Base-by-base conservation (phyloP, 352 stramenopile species). In the Globisporangium cystogenes region DNA sequence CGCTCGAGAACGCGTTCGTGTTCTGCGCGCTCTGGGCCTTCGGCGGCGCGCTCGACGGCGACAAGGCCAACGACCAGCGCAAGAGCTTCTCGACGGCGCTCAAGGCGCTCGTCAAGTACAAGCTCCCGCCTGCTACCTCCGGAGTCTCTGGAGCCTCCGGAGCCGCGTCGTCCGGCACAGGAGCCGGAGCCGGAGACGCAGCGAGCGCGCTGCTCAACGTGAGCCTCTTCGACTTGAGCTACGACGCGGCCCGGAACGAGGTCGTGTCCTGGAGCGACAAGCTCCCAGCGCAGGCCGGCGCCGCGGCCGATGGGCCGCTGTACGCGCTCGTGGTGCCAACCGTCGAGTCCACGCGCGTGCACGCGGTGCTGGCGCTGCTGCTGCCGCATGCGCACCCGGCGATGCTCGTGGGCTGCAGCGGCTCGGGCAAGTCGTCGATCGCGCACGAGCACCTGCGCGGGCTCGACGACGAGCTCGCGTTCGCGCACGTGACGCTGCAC, bases 21-120 rank as follows among this genome's bases (percentile, higher is more conserved):
- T 98, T 98, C 65, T 97, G 86, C 51, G 78, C 86, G 12, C 74
- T 98, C 55, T 99, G 96, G 96, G 95, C 96, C 2, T 98, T 99
- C 65, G 95, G 95, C 18, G 96, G 96, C 48, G 74, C 87, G 2
- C 84, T 99, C 41, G 86, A 96, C 23, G 81, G 87, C 47, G 94
- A 98, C 20, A 74, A 84, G 39, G 62, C 62, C 0, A 78, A 76
- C 24, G 74, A 87, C 52, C 74, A 83, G 53, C 69, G 78, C 16
- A 69, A 70, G 33, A 44, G 67, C 2, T 92, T 92, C 43, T 84
- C 81, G 0, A 68, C 58, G 1, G 59, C 75, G 1, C 74, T 91
- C 43, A 86, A 80, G 20, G 60, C 71, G 33, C 59, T 89, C 7
- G 66, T 81, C 3, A 96, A 95, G 59, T 91, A 95, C 58, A 90